Conservation (phyloP, 495 filamentous ascomycete species). For the Lasiosphaeria hispida region DNA sequence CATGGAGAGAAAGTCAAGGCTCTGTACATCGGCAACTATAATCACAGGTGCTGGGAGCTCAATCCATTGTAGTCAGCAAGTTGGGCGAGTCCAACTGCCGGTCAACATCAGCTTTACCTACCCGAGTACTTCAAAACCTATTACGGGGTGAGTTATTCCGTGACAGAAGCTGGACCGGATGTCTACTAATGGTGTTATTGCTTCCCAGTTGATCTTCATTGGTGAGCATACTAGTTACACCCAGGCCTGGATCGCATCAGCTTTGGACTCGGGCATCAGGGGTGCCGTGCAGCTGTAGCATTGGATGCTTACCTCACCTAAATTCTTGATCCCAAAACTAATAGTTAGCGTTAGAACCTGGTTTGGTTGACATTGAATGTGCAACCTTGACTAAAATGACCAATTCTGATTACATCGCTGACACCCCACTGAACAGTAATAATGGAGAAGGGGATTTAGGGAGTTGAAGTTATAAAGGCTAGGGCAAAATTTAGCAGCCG, state of each 20-base stretch:
- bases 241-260: constrained; percentile 71
- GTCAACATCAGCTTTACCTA: constrained; percentile 64
- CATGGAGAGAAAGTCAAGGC: constrained; percentile 55
- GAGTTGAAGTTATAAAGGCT: no score
- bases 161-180: no score
- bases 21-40: constrained; percentile 58
- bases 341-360: constrained; percentile 44
- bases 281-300: constrained; percentile 58
- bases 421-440: no score
- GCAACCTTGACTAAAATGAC: no score
- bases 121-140: constrained; percentile 70
- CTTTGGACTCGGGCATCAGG: constrained; percentile 63
- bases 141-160: constrained; percentile 41
- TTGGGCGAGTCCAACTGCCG: constrained; percentile 56
- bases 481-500: no score
- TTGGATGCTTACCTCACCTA: not conserved
- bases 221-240: constrained; percentile 73
- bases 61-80: constrained; percentile 52
- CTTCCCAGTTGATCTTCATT: constrained; percentile 56
- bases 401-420: no score
- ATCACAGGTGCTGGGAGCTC: constrained; percentile 58
- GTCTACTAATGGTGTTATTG: no score
- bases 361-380: constrained; percentile 43
- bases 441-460: no score
- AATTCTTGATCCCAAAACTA: not conserved